Percentiles rank a stretch among this genome's conserved stretches.
Conservation (phyloP, 495 filamentous ascomycete genomes). For the Trichoderma orchidacearum region DNA sequence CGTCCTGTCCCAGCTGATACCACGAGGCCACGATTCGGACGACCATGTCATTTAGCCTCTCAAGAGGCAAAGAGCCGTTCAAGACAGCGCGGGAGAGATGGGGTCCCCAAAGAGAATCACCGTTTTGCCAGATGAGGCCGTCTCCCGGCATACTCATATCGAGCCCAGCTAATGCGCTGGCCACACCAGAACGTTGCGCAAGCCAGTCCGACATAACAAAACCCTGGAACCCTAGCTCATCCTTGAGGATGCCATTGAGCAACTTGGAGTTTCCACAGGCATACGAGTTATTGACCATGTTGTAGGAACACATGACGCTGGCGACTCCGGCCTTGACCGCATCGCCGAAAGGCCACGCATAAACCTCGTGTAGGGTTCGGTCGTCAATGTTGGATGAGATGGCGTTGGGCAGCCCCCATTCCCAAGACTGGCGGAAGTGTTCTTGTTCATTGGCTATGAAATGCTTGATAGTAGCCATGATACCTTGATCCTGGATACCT, state of each 20-base stretch:
- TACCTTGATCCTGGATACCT: conserved; percentile 12
- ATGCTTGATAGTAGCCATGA: conserved; percentile 19
- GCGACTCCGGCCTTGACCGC: conserved; percentile 64
- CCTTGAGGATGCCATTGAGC: conserved; percentile 71
- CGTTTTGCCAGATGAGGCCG: conserved; percentile 62
- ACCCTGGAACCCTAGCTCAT: conserved; percentile 79
- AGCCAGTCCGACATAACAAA: conserved; percentile 83
- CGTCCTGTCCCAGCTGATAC: conserved; percentile 82
- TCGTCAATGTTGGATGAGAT: conserved; percentile 68
- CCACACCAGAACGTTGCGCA: conserved; percentile 66
- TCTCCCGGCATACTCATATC: conserved; percentile 93
- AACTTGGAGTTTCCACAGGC: conserved; percentile 65
- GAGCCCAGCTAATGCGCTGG: conserved; percentile 62
- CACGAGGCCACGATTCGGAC: conserved; percentile 82
- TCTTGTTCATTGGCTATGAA: conserved; percentile 20
- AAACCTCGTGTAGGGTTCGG: conserved; percentile 63
- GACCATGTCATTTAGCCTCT: conserved; percentile 85
- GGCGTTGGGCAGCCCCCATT: conserved; percentile 62
- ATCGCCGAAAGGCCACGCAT: conserved; percentile 76
- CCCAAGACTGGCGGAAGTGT: conserved; percentile 53
- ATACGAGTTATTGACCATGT: conserved; percentile 77
- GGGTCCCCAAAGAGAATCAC: conserved; percentile 67
- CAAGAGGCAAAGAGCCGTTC: conserved; percentile 72
- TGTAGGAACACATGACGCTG: conserved; percentile 71
- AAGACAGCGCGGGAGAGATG: conserved; percentile 64